Evolutionary conservation across 306 rosid genomes (phyloP).

Genomic region (Cicer cuneatum): DNA sequence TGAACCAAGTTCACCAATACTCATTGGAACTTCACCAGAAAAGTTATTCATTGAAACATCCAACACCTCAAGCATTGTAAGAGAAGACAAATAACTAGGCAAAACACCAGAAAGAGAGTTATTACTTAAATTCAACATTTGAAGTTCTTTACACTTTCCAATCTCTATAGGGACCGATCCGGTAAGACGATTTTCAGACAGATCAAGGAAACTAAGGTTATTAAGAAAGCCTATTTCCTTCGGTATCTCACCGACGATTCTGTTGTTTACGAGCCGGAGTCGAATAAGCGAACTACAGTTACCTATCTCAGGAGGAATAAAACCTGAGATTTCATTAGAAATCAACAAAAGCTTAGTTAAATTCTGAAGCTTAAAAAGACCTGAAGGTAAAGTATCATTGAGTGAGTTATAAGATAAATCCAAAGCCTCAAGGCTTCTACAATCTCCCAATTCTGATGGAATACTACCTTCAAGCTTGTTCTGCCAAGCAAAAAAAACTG

Average conservation of each 20-base stretch:
- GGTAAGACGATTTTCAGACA: slow-evolving; percentile 69
- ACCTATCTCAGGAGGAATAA: slow-evolving; percentile 71
- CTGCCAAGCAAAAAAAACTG: slow-evolving; percentile 83
- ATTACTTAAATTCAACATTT: slow-evolving; percentile 82
- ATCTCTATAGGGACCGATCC: slow-evolving; percentile 71
- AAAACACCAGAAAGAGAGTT: slow-evolving; percentile 73
- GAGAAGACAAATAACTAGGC: slow-evolving; percentile 65
- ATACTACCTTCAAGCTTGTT: slow-evolving; percentile 81
- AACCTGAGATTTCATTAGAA: slow-evolving; percentile 75
- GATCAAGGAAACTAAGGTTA: slow-evolving; percentile 73
- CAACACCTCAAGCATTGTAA: slow-evolving; percentile 69
- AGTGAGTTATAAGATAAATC: slow-evolving; percentile 83
- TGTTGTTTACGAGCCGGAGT: slow-evolving; percentile 64
- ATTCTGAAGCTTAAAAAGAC: slow-evolving; percentile 72
- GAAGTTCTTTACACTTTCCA: slow-evolving; percentile 70
- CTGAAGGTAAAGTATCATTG: slow-evolving; percentile 69
- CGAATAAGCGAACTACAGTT: slow-evolving; percentile 73
- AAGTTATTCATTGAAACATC: slow-evolving; percentile 73
- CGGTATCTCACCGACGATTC: slow-evolving; percentile 73
- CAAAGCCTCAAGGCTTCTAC: slow-evolving; percentile 68
- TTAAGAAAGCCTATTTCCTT: slow-evolving; percentile 66
- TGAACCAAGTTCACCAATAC: slow-evolving; percentile 65
- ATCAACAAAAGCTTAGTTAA: slow-evolving; percentile 76
- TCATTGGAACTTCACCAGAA: slow-evolving; percentile 61
- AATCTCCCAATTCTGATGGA: slow-evolving; percentile 67